Evolutionary conservation across 257 asterid species (phyloP).

Genomic region (Voacanga thouarsii): DNA sequence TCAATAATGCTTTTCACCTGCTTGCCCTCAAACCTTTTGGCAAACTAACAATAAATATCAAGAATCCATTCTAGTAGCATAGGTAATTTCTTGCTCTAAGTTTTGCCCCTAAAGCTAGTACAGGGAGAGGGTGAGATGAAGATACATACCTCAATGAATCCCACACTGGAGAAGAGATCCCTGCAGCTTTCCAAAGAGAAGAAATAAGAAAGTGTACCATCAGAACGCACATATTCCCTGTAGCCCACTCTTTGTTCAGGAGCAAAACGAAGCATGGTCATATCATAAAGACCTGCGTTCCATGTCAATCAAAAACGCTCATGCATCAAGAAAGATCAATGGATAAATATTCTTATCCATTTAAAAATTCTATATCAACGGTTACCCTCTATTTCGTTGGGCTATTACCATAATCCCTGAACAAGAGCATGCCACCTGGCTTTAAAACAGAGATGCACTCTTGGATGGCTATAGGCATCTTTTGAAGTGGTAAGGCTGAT

Average conservation of each 20-base stretch:
- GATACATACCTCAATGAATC: constrained; percentile 69
- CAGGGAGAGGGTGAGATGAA: neutral
- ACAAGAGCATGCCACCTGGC: constrained; percentile 84
- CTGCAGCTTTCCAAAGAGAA: constrained; percentile 67
- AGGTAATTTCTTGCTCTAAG: neutral
- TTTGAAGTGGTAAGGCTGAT: constrained; percentile 70
- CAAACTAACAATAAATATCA: neutral
- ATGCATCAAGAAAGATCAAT: constrained; percentile 10
- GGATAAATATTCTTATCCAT: neutral
- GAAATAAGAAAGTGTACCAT: constrained; percentile 90
- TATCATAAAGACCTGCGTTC: constrained; percentile 74
- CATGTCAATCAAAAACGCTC: neutral
- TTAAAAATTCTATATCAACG: neutral
- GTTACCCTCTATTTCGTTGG: constrained; percentile 9
- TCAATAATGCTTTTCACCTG: neutral
- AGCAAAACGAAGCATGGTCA: constrained; percentile 94
- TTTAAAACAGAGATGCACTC: constrained; percentile 70
- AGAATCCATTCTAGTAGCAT: neutral
- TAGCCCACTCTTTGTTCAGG: constrained; percentile 69
- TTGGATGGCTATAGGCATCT: constrained; percentile 62
- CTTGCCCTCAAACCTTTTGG: neutral
- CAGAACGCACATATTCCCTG: constrained; percentile 81
- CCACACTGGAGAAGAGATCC: constrained; percentile 54
- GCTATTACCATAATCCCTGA: constrained; percentile 86
- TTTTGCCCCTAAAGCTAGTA: neutral